These are phyloP conservation scores for Abrus precatorius DNA, from an alignment of 306 rosid genomes.

Conservation along the genomic window DNA sequence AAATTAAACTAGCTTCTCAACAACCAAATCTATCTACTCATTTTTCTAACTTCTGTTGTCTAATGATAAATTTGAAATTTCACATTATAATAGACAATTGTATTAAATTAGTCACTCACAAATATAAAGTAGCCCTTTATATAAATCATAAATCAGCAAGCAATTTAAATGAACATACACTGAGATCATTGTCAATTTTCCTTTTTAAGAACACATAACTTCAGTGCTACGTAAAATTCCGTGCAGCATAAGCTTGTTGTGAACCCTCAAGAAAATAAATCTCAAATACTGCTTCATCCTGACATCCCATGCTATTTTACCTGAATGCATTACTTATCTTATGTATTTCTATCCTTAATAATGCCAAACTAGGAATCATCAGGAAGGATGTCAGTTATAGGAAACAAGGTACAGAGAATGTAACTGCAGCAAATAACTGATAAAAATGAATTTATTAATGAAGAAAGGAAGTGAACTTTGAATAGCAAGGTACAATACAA, in stretches of 20 bases:
- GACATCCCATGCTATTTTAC: constrained; percentile 16
- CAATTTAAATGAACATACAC: background rate
- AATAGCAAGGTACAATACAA: constrained; percentile 35
- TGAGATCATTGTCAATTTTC: background rate
- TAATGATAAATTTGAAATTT: background rate
- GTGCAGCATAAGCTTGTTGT: background rate
- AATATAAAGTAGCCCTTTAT: background rate
- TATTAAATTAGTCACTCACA: background rate
- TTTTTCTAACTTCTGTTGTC: background rate
- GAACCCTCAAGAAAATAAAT: background rate
- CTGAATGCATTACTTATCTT: constrained; percentile 6
- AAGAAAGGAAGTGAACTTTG: constrained; percentile 31
- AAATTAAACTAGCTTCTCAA: too few relatives aligned
- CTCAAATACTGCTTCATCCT: constrained; percentile 4
- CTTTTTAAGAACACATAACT: constrained; percentile 1
- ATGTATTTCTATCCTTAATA: background rate
- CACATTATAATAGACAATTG: background rate
- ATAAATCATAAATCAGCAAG: background rate
- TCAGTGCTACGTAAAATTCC: constrained; percentile 1
- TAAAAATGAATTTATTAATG: constrained; percentile 13
- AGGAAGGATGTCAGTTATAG: background rate
- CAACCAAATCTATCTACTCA: too few relatives aligned
- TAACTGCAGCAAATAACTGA: constrained; percentile 6
- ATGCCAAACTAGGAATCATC: background rate
- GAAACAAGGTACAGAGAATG: constrained; percentile 11